Conservation (phyloP, 139 green algal species). For the Auxenochlorella pyrenoidosa region DNA sequence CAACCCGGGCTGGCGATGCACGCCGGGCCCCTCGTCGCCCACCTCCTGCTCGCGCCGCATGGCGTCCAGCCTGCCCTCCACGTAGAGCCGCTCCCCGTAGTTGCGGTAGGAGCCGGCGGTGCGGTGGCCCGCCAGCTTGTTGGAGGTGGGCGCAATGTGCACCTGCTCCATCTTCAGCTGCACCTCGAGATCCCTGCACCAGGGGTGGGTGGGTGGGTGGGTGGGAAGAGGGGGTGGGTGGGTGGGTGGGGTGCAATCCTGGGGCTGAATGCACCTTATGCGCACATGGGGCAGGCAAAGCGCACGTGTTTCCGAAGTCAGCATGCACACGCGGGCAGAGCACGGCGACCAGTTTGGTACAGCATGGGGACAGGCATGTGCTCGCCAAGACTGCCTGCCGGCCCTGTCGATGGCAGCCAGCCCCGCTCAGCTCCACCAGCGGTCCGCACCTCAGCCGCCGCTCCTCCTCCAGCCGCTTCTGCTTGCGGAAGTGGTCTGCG, state of each 20-base stretch:
- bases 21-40: not conserved
- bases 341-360: too few relatives aligned
- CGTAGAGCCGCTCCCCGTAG: slow-evolving; percentile 88
- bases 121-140: slow-evolving; percentile 73
- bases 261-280: too few relatives aligned
- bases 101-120: slow-evolving; percentile 69
- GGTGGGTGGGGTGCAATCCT: too few relatives aligned
- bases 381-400: too few relatives aligned
- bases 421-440: not conserved
- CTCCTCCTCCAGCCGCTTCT: slow-evolving; percentile 57
- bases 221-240: not conserved
- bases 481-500: slow-evolving; percentile 52
- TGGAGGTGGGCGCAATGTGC: slow-evolving; percentile 71
- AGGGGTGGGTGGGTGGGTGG: not conserved
- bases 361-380: too few relatives aligned
- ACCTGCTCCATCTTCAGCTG: slow-evolving; percentile 50
- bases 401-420: too few relatives aligned
- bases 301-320: too few relatives aligned
- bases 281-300: too few relatives aligned
- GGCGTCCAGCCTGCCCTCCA: slow-evolving; percentile 69
- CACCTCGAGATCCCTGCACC: slow-evolving; percentile 43
- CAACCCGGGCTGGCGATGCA: not conserved
- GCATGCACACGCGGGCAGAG: too few relatives aligned
- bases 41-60: slow-evolving; percentile 50
- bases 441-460: slow-evolving; percentile 42